Conservation (phyloP, 257 asterid species). For the Solanum chilense region DNA sequence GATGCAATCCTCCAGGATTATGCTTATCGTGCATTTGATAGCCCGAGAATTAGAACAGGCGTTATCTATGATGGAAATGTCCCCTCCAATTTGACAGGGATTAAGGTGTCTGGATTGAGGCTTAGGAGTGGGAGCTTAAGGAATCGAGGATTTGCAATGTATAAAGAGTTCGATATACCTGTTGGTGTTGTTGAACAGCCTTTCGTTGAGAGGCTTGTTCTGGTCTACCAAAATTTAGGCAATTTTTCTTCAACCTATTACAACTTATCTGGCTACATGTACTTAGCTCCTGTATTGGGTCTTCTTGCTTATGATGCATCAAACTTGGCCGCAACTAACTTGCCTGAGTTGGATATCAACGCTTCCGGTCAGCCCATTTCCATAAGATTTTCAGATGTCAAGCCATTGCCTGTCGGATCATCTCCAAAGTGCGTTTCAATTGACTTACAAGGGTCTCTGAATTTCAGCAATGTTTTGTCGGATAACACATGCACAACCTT, state of each 20-base stretch:
- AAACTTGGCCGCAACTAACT: constrained; percentile 28
- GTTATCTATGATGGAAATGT: constrained; percentile 34
- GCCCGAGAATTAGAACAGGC: constrained; percentile 34
- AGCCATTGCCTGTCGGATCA: constrained; percentile 20
- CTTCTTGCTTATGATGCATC: constrained; percentile 62
- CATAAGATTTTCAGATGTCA: constrained; percentile 28
- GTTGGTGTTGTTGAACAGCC: constrained; percentile 34
- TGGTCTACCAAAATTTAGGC: constrained; percentile 59
- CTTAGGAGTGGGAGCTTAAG: constrained; percentile 64
- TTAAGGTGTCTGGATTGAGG: constrained; percentile 49
- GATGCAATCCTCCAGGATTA: constrained; percentile 51
- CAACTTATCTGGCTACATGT: constrained; percentile 33
- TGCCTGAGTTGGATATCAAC: constrained; percentile 28
- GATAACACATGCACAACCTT: constrained; percentile 39
- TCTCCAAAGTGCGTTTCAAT: constrained; percentile 45
- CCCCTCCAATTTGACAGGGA: constrained; percentile 50
- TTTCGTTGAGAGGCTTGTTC: constrained; percentile 51
- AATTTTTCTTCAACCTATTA: constrained; percentile 35
- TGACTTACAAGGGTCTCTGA: constrained; percentile 27
- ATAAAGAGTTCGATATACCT: constrained; percentile 48
- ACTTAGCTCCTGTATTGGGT: constrained; percentile 53
- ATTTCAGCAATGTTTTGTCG: constrained; percentile 31
- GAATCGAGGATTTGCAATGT: constrained; percentile 27
- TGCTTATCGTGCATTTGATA: constrained; percentile 39
- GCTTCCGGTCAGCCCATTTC: constrained; percentile 48